A percentile compares a stretch with the other conserved stretches of the same genome.
Evolutionary conservation across 2,329 filamentous ascomycete species (phyloP).

Genomic region (Neonectria ditissima): DNA sequence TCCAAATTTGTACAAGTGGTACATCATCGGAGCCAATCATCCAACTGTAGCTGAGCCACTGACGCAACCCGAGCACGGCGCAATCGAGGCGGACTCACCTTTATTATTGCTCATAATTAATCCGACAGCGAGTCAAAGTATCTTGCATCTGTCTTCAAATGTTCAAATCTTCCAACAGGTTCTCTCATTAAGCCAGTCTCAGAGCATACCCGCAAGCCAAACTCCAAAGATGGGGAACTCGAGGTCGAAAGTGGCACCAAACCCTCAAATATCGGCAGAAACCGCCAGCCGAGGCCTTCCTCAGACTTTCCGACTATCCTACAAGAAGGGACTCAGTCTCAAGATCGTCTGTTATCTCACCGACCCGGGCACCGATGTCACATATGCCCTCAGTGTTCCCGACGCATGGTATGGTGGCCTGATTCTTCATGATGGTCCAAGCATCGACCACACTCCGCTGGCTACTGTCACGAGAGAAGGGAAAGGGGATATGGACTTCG

Average conservation of each 20-base stretch:
- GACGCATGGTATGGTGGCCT: constrained; percentile 22
- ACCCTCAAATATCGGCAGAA: constrained; percentile 16
- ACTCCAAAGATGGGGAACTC: constrained; percentile 18
- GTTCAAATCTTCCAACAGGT: neutral
- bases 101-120: neutral
- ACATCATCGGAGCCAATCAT: neutral
- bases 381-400: constrained; percentile 8
- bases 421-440: constrained; percentile 19
- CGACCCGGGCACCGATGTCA: constrained; percentile 20
- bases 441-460: constrained; percentile 3
- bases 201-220: neutral
- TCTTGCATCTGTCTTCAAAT: neutral
- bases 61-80: neutral
- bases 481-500: constrained; percentile 7
- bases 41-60: neutral
- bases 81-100: neutral
- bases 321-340: constrained; percentile 20
- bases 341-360: constrained; percentile 22
- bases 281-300: constrained; percentile 13
- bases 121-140: neutral
- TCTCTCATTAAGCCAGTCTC: no score
- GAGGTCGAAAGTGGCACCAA: neutral
- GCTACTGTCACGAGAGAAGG: neutral
- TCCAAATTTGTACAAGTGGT: neutral
- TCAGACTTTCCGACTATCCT: constrained; percentile 21